Evolutionary conservation across 192 early-diverging fungal species (phyloP).

Genomic region (Funneliformis geosporum): DNA sequence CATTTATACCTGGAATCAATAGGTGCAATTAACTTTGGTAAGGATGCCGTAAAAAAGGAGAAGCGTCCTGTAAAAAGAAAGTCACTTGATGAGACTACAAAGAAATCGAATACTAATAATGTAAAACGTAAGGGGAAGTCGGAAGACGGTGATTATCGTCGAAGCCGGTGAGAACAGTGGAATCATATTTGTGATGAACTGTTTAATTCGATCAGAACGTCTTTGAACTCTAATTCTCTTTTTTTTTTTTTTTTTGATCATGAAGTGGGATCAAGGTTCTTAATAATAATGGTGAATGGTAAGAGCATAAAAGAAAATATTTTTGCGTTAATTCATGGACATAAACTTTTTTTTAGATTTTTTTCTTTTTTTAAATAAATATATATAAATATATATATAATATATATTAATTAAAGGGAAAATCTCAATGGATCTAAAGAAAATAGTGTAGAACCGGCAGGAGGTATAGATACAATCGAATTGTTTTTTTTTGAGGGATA

Average conservation of each 20-base stretch:
- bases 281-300: neutral
- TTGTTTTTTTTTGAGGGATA: neutral
- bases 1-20: conserved; percentile 80
- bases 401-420: neutral
- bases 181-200: neutral
- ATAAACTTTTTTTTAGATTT: neutral
- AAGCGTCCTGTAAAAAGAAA: neutral
- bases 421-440: neutral
- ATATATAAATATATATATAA: neutral
- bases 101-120: neutral
- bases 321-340: neutral
- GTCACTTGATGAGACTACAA: neutral
- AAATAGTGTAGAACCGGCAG: neutral
- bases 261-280: neutral
- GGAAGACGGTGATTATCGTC: neutral
- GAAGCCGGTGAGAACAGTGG: neutral
- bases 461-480: neutral
- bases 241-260: neutral
- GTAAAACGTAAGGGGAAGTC: conserved; percentile 7
- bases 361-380: too few relatives aligned
- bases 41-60: conserved; percentile 23
- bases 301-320: neutral
- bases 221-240: neutral
- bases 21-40: conserved; percentile 77
- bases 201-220: neutral